Conservation (phyloP, 208 protist genomes). For the Wallacemonas sp. region DNA sequence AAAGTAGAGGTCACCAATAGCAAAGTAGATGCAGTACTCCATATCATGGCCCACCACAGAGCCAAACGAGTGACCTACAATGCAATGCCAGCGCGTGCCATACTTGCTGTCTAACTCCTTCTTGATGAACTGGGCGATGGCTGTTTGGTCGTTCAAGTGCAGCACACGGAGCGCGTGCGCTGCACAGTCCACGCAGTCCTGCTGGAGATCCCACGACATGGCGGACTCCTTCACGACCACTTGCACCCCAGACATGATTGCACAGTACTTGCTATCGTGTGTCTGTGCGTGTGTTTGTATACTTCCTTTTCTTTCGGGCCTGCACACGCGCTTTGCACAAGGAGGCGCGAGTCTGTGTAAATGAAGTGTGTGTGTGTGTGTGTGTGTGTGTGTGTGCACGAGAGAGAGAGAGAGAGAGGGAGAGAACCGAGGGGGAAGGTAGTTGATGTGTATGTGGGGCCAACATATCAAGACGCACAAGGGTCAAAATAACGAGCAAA, state of each 20-base stretch:
- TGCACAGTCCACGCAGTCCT: slow-evolving; percentile 89
- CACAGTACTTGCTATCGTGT: no score
- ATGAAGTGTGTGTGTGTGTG: no score
- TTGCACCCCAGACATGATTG: slow-evolving; percentile 57
- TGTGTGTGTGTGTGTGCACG: no score
- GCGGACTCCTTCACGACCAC: slow-evolving; percentile 78
- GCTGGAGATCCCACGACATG: slow-evolving; percentile 81
- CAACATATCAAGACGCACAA: no score
- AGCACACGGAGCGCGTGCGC: slow-evolving; percentile 63
- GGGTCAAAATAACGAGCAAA: no score
- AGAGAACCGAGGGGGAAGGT: no score
- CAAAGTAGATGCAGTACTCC: slow-evolving; percentile 99
- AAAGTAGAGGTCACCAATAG: slow-evolving; percentile 98
- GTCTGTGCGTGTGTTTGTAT: neutral
- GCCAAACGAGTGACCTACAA: slow-evolving; percentile 99
- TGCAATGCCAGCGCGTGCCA: slow-evolving; percentile 98
- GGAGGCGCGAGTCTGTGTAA: no score
- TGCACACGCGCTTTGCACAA: no score
- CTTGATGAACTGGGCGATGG: slow-evolving; percentile 99
- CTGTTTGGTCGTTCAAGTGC: slow-evolving; percentile 93
- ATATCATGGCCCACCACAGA: slow-evolving; percentile 99
- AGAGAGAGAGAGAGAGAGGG: no score
- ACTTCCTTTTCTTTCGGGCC: no score
- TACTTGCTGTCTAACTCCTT: slow-evolving; percentile 99
- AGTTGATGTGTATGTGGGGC: no score